Evolutionary conservation across 495 filamentous ascomycete species (phyloP).

Genomic region (Durotheca rogersii): DNA sequence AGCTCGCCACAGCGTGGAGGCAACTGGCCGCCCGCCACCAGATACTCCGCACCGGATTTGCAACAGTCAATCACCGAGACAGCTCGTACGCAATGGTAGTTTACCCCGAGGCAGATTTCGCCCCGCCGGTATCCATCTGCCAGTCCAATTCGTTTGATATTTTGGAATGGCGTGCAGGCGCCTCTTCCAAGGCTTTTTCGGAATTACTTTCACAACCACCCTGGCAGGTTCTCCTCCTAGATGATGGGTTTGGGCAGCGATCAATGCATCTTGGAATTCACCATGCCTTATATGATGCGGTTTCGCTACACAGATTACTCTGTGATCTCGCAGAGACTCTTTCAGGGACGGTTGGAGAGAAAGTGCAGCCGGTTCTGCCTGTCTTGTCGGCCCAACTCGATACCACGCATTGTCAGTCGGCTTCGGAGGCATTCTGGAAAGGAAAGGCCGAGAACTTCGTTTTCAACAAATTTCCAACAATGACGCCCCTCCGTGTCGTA

Average conservation of each 20-base stretch:
- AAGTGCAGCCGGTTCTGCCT: conserved; percentile 35
- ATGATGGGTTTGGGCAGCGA: conserved; percentile 20
- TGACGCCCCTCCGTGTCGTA: conserved; percentile 60
- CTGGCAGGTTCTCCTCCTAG: conserved; percentile 36
- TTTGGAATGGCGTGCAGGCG: conserved; percentile 35
- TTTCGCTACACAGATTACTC: conserved; percentile 62
- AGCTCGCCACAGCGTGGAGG: conserved; percentile 58
- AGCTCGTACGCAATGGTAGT: conserved; percentile 68
- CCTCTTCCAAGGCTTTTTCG: conserved; percentile 8
- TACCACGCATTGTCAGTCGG: conserved; percentile 36
- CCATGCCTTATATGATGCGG: conserved; percentile 80
- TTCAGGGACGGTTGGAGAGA: not conserved
- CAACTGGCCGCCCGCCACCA: conserved; percentile 53
- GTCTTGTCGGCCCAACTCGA: conserved; percentile 56
- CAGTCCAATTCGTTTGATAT: conserved; percentile 24
- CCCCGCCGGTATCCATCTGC: conserved; percentile 13
- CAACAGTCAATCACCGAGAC: conserved; percentile 57
- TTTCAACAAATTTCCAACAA: conserved; percentile 64
- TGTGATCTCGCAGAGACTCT: conserved; percentile 48
- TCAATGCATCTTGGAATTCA: conserved; percentile 55
- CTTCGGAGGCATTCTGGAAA: conserved; percentile 61
- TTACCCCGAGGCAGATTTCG: conserved; percentile 37
- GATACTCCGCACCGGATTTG: conserved; percentile 73
- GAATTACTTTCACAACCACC: conserved; percentile 17
- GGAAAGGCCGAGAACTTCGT: conserved; percentile 51